These are phyloP conservation scores for Corniculantispora saksenae DNA, from an alignment of 2,329 filamentous ascomycete genomes.

Conservation along the genomic window DNA sequence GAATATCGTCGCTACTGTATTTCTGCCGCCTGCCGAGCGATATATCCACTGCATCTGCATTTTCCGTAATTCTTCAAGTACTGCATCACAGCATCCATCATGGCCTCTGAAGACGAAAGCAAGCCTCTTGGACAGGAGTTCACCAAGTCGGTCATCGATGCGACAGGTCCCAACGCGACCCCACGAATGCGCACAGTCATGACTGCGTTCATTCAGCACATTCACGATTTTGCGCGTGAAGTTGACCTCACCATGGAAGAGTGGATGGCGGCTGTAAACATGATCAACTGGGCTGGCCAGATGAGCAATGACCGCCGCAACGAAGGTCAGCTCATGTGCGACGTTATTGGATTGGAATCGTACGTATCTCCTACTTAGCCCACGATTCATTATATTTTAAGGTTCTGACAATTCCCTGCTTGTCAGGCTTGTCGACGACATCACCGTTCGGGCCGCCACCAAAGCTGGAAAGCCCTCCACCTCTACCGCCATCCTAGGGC, in stretches of 20 bases:
- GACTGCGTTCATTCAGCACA: constrained; percentile 66
- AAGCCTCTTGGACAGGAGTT: constrained; percentile 51
- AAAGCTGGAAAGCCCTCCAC: constrained; percentile 54
- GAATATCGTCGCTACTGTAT: background rate
- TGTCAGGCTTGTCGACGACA: constrained; percentile 70
- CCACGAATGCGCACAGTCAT: constrained; percentile 70
- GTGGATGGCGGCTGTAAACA: constrained; percentile 69
- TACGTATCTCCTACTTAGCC: constrained; percentile 29
- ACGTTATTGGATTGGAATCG: constrained; percentile 74
- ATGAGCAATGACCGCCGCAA: constrained; percentile 70
- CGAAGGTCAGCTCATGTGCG: constrained; percentile 71
- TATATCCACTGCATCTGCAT: too few relatives aligned
- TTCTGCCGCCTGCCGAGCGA: too few relatives aligned
- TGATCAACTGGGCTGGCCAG: constrained; percentile 63
- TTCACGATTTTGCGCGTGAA: constrained; percentile 81
- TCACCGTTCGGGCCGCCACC: constrained; percentile 64
- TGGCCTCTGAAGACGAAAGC: constrained; percentile 18
- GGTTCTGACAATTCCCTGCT: background rate
- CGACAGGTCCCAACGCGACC: constrained; percentile 71
- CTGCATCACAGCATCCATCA: background rate
- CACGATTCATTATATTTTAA: background rate
- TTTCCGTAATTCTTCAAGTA: background rate
- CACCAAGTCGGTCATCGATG: constrained; percentile 71
- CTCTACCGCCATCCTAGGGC: constrained; percentile 77
- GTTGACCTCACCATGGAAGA: constrained; percentile 78